Conservation (phyloP, 2,329 filamentous ascomycete species). For the Pseudogymnoascus sp. region DNA sequence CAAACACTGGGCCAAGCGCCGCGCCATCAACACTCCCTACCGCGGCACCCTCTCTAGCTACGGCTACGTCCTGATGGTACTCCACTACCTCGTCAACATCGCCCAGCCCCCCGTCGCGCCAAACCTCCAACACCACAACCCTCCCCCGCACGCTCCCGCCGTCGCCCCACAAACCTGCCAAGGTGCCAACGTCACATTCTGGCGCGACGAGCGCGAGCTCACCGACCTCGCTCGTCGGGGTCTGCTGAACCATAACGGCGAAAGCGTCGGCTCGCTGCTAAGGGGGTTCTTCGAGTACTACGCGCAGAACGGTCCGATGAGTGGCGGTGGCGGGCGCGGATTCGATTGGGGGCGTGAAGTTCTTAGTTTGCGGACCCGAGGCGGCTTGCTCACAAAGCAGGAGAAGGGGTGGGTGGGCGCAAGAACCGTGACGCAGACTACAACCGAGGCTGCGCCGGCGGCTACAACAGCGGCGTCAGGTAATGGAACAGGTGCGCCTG, state of each 20-base stretch:
- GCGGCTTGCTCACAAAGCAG: slow-evolving; percentile 64
- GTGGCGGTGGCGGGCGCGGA: slow-evolving; percentile 37
- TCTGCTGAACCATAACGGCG: slow-evolving; percentile 57
- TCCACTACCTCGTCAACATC: slow-evolving; percentile 83
- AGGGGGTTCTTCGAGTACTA: slow-evolving; percentile 87
- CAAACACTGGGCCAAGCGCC: slow-evolving; percentile 81
- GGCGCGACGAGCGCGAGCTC: slow-evolving; percentile 66
- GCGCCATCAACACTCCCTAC: slow-evolving; percentile 81
- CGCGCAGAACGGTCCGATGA: slow-evolving; percentile 50
- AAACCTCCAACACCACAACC: slow-evolving; percentile 60
- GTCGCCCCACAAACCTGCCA: slow-evolving; percentile 40
- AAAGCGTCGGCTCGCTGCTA: slow-evolving; percentile 63
- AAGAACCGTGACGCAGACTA: slow-evolving; percentile 55
- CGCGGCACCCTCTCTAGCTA: slow-evolving; percentile 82
- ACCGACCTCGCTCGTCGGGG: slow-evolving; percentile 46
- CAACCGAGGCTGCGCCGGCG: slow-evolving; percentile 21
- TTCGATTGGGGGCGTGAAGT: slow-evolving; percentile 80
- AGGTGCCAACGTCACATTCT: slow-evolving; percentile 67
- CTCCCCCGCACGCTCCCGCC: slow-evolving; percentile 34
- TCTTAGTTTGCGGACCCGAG: slow-evolving; percentile 63
- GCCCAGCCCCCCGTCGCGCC: slow-evolving; percentile 72
- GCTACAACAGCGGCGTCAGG: slow-evolving; percentile 14
- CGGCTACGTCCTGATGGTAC: slow-evolving; percentile 84
- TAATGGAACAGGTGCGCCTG: background rate
- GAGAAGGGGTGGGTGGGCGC: slow-evolving; percentile 83